Evolutionary conservation across 1,284 basidiomycete species (phyloP).

Genomic region (Moesziomyces sp.): DNA sequence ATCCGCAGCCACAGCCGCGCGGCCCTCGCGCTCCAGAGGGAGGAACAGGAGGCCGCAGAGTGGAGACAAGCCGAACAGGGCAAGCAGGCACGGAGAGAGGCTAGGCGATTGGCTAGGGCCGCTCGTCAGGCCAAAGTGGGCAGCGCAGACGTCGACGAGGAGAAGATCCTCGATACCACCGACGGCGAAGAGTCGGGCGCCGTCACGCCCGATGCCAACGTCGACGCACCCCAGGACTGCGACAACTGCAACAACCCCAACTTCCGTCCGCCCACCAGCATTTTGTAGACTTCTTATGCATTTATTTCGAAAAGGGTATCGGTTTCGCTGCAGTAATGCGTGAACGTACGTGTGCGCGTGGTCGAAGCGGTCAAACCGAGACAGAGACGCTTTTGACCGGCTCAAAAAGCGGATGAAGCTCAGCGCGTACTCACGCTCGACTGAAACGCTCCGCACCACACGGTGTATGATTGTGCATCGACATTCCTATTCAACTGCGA

Average conservation of each 20-base stretch:
- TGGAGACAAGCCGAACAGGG: slow-evolving; percentile 24
- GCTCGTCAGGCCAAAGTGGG: slow-evolving; percentile 7
- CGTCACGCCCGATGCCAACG: background rate
- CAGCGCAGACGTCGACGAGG: slow-evolving; percentile 12
- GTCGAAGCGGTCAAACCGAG: too few species aligned
- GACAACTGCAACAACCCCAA: slow-evolving; percentile 31
- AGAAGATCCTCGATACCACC: slow-evolving; percentile 18
- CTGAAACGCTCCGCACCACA: too few species aligned
- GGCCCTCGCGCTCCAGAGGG: slow-evolving; percentile 46
- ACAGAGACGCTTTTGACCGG: too few species aligned
- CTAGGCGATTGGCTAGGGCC: slow-evolving; percentile 12
- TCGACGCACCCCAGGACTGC: slow-evolving; percentile 16
- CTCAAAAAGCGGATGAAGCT: too few species aligned
- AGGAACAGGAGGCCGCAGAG: slow-evolving; percentile 41
- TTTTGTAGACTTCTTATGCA: slow-evolving; percentile 8
- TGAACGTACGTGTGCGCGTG: too few species aligned
- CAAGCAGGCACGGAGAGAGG: slow-evolving; percentile 24
- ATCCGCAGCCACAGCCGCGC: slow-evolving; percentile 50
- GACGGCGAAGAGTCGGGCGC: background rate
- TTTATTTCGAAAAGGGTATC: background rate
- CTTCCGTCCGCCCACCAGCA: slow-evolving; percentile 39
- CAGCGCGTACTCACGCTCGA: too few species aligned
- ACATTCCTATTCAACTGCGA: background rate
- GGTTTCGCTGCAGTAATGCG: too few species aligned
- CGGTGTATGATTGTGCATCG: background rate